Conservation (phyloP, 2,329 filamentous ascomycete genomes). For the Cercospora beticola region DNA sequence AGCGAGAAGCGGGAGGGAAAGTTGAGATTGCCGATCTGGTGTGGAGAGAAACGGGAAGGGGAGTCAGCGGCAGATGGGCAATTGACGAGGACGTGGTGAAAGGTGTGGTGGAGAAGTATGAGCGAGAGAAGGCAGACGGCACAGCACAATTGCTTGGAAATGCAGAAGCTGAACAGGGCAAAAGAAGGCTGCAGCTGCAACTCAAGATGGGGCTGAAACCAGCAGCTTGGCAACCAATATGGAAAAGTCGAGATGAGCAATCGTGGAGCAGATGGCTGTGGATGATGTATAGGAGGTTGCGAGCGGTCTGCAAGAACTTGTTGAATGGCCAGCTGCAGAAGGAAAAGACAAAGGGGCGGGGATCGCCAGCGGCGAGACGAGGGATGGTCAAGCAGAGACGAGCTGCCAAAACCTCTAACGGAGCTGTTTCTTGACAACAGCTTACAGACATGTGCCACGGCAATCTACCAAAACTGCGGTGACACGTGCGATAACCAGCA, state of each 20-base stretch:
- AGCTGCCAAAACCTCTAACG: neutral
- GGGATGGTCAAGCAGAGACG: neutral
- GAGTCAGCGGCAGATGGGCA: neutral
- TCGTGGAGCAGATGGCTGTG: neutral
- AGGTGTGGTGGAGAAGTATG: neutral
- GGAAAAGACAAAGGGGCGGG: neutral
- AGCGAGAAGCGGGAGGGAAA: neutral
- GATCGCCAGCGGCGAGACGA: neutral
- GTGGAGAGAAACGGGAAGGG: neutral
- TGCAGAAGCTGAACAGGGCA: neutral
- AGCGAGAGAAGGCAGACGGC: neutral
- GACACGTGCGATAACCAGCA: neutral
- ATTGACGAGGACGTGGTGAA: neutral
- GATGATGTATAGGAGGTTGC: neutral
- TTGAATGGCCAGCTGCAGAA: neutral
- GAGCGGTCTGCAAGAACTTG: neutral
- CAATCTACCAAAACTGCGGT: neutral
- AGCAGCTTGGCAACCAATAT: neutral
- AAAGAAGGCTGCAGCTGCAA: neutral
- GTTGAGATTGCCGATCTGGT: neutral
- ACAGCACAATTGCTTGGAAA: neutral
- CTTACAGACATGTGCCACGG: neutral
- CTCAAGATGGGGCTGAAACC: neutral
- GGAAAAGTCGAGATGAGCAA: neutral
- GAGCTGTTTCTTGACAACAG: neutral